Conservation (phyloP, 1,284 basidiomycete genomes). For the Leccinum pachyderme region DNA sequence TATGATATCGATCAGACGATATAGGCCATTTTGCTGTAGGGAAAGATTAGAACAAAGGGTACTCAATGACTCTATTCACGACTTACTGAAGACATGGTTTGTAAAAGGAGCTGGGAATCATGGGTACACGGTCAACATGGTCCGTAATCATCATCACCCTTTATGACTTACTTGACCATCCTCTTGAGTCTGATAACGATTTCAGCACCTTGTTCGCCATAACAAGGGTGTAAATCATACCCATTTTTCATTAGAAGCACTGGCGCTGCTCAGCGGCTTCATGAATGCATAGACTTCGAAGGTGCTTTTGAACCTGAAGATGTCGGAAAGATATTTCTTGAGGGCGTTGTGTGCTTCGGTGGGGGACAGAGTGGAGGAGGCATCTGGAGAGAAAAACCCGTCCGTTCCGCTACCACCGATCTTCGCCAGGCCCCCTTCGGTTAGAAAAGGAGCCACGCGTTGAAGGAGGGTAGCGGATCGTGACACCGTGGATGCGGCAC, state of each 20-base stretch:
- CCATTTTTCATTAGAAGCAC: constrained; percentile 49
- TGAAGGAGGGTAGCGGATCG: constrained; percentile 18
- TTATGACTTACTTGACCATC: constrained; percentile 48
- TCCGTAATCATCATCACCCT: neutral
- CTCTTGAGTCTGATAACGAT: constrained; percentile 41
- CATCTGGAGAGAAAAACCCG: constrained; percentile 34
- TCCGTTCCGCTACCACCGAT: constrained; percentile 38
- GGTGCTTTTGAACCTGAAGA: constrained; percentile 43
- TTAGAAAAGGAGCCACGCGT: constrained; percentile 46
- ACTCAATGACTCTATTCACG: neutral
- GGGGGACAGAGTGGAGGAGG: constrained; percentile 37
- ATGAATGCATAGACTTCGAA: constrained; percentile 50
- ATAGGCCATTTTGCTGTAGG: constrained; percentile 48
- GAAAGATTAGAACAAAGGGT: neutral
- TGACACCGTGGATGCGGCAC: constrained; percentile 3
- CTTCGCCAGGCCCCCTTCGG: constrained; percentile 46
- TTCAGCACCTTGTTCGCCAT: neutral
- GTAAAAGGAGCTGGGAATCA: constrained; percentile 43
- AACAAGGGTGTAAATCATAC: constrained; percentile 36
- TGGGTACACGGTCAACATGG: constrained; percentile 2
- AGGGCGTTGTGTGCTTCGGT: constrained; percentile 50
- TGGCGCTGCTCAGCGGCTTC: constrained; percentile 46
- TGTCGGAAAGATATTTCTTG: constrained; percentile 43
- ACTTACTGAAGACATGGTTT: constrained; percentile 42
- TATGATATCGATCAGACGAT: constrained; percentile 53